phyloP scores from a whole-genome alignment of 2,329 filamentous ascomycete genomes.

The Alternaria conjuncta region DNA sequence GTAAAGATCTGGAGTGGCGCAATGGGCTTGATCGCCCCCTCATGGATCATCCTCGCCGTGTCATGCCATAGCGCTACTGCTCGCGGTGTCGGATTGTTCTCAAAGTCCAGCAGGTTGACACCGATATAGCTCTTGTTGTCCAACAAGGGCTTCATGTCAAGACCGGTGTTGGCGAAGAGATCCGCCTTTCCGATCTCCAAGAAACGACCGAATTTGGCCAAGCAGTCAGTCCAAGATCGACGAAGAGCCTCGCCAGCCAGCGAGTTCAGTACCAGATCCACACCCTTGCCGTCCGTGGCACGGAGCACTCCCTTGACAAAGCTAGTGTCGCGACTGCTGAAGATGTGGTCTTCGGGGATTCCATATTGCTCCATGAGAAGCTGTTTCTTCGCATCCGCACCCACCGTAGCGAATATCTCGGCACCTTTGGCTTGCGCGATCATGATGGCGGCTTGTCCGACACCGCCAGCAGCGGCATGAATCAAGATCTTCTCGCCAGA shows the following conservation, averaged over 20 bases:
- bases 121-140: slow-evolving; percentile 9
- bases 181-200: slow-evolving; percentile 25
- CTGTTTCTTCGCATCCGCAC: slow-evolving; percentile 15
- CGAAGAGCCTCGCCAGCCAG: slow-evolving; percentile 31
- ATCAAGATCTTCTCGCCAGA: slow-evolving; percentile 39
- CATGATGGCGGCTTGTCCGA: slow-evolving; percentile 33
- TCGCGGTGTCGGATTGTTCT: neutral
- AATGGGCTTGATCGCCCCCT: slow-evolving; percentile 3
- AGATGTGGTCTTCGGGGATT: slow-evolving; percentile 35
- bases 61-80: neutral
- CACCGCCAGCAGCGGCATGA: slow-evolving; percentile 32
- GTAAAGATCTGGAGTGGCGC: slow-evolving; percentile 9
- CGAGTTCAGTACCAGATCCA: slow-evolving; percentile 45
- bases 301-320: slow-evolving; percentile 14
- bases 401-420: slow-evolving; percentile 27
- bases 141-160: slow-evolving; percentile 22
- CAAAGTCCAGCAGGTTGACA: slow-evolving; percentile 9
- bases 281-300: slow-evolving; percentile 32
- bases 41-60: slow-evolving; percentile 3
- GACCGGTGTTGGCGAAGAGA: slow-evolving; percentile 9
- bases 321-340: slow-evolving; percentile 23
- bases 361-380: slow-evolving; percentile 13
- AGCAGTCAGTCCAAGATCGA: slow-evolving; percentile 26
- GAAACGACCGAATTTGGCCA: slow-evolving; percentile 41
- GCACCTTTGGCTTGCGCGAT: slow-evolving; percentile 21